Percentiles rank a stretch among this genome's conserved stretches.
Conservation (phyloP, 305 asterid genomes). For the Ilex paraguariensis region DNA sequence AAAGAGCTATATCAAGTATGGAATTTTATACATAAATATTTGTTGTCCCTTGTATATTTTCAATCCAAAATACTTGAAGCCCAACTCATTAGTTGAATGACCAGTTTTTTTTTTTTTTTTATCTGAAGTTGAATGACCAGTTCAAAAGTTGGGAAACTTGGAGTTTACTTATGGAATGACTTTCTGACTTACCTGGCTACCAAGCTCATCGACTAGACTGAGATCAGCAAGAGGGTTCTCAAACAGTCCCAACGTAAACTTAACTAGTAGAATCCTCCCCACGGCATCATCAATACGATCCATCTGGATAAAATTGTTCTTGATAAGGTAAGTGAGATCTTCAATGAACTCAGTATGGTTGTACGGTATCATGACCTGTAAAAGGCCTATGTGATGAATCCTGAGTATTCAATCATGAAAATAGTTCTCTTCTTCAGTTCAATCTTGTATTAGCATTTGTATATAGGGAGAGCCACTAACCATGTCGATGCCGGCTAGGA, state of each 20-base stretch:
- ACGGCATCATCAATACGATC: constrained; percentile 89
- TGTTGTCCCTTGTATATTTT: no score
- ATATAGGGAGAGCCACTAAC: constrained; percentile 28
- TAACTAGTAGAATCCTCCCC: constrained; percentile 63
- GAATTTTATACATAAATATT: no score
- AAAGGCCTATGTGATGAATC: constrained; percentile 18
- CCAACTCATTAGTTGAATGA: neutral
- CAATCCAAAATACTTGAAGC: no score
- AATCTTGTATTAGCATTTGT: neutral
- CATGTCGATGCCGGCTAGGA: constrained; percentile 81
- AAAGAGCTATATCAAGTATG: no score
- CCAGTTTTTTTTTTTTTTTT: no score
- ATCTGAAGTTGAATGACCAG: neutral
- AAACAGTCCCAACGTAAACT: constrained; percentile 84
- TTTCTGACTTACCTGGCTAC: constrained; percentile 56
- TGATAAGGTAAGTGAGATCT: constrained; percentile 71
- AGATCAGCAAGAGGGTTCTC: constrained; percentile 86
- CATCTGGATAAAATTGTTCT: constrained; percentile 54
- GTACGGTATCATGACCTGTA: constrained; percentile 79
- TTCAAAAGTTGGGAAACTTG: constrained; percentile 5
- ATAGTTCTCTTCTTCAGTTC: neutral
- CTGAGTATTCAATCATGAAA: neutral
- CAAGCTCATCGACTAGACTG: constrained; percentile 69
- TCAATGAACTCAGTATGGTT: constrained; percentile 72
- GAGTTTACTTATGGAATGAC: constrained; percentile 4